Evolutionary conservation across 192 early-diverging fungal species (phyloP), one percentile per base, ranked within the genome.

Genomic region (Linnemannia schmuckeri): DNA sequence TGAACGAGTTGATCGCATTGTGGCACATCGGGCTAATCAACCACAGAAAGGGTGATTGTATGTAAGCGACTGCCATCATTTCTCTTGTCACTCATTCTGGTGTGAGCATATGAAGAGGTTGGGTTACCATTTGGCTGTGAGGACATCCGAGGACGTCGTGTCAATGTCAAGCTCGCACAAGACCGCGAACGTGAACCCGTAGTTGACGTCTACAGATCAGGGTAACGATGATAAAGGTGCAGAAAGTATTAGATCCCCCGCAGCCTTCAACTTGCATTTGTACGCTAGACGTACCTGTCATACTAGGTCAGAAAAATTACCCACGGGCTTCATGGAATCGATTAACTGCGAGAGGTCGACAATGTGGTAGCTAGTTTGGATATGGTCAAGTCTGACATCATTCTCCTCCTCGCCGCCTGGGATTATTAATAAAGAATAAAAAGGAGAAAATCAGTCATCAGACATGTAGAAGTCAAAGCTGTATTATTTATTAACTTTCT

Each of bases 141-240:
- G 68, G n/a, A 87, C 27, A 12, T 87, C 85, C 2, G 74, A 63
- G 3, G 77, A 41, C 18, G 42, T 49, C 30, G 41, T 74, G 7
- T 87, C 85, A 38, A 87, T 87, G 18, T 81, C 85, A 41, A 87
- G 30, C 66, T 87, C 76, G 3, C 70, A 66, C 18, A 87, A 27
- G 40, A 87, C 35, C 4, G 76, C 85, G 27, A 72, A 81, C 18
- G 63, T 74, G 46, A 70, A 74, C 9, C 85, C 85, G 40, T 70
- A 87, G 4, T 38, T 72, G 17, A 44, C 44, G 27, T 80, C 85
- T 87, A 68, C 0, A 20, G 27, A 38, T 13, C 24, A 57, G n/a
- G 17, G 22, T 66, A 10, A 12, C 12, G 12, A 12, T 3, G 9
- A 46, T 46, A 46, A 12, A 46, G 10, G 15, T 1, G 10, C 10